Evolutionary conservation across 2,329 filamentous ascomycete species (phyloP), one percentile per base, ranked within the genome.

Genomic region (Fusarium nisikadoi): DNA sequence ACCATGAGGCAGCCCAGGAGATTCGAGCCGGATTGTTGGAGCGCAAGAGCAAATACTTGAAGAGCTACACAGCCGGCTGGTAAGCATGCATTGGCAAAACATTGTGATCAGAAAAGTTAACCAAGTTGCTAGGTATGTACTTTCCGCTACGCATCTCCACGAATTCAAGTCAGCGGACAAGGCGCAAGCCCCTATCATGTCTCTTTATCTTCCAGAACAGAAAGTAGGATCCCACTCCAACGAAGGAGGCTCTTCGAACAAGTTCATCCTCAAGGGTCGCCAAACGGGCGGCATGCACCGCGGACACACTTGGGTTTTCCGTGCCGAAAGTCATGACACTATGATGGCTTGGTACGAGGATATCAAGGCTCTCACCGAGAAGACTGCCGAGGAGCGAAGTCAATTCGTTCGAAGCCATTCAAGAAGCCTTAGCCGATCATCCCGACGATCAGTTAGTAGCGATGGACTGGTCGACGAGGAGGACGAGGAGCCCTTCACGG

Each of bases 111-210:
- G 33, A 12, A 35, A 36, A 38, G 29, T 66, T 75, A 61, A 74
- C 59, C 27, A 19, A 31, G n/a, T 36, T 31, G 17, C 13, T 75
- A 96, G 93, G 94, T 98, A 98, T 81, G 94, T 98, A 52, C 86
- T 99, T 75, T 97, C 96, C 76, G 94, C 96, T 20, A 98, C 96
- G 62, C 96, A 99, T 83, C 88, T 99, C 27, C 96, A 99, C 84
- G 96, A 99, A 83, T 99, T 98, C 88, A 98, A 97, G 81, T 97
- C 94, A n/a, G 94, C 94, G 74, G 95, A 98, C 83, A 95, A 95
- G 80, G 92, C 89, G 66, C 94, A 96, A 82, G 92, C 93, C 42
- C 96, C 96, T 2, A 90, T 98, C 79, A 98, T 99, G 95, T 98
- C 96, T 45, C 87, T 99, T 62, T 97, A 96, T 80, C 89, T 99